A percentile compares a stretch with the other conserved stretches of the same genome.
phyloP scores from a whole-genome alignment of 768 basidiomycete genomes.

The Filobasidium floriforme region DNA sequence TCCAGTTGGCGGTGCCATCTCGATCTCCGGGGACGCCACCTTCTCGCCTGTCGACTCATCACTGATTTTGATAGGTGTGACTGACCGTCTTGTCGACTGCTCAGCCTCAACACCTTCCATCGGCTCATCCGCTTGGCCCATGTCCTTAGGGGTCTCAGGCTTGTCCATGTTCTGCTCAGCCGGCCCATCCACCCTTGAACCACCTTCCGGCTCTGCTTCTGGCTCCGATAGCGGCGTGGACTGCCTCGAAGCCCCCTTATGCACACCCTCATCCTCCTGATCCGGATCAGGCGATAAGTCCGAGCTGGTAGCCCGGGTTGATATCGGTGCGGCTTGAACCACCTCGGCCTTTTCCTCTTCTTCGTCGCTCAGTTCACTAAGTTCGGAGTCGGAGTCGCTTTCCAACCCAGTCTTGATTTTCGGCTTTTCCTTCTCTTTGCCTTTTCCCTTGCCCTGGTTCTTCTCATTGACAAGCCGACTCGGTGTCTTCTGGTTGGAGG shows the following conservation, averaged over 20 bases:
- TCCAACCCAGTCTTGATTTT: constrained; percentile 4
- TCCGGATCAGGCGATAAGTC: background rate
- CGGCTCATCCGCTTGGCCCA: background rate
- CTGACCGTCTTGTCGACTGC: background rate
- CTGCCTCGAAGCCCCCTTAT: background rate
- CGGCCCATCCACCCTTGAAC: too few relatives aligned
- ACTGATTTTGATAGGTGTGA: too few relatives aligned
- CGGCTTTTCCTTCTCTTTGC: background rate
- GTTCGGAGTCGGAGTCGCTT: constrained; percentile 21
- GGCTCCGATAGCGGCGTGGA: background rate
- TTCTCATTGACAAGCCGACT: background rate
- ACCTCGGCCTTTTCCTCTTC: constrained; percentile 5
- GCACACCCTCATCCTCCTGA: background rate
- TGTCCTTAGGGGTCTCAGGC: too few relatives aligned
- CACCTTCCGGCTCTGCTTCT: background rate
- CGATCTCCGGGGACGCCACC: background rate
- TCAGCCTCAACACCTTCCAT: background rate
- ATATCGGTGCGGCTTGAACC: background rate
- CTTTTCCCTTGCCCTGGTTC: background rate
- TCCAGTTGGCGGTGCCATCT: background rate
- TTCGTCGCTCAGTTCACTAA: constrained; percentile 16
- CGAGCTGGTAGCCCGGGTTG: background rate
- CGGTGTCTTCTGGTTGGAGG: background rate
- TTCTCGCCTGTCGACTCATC: too few relatives aligned
- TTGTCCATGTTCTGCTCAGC: too few relatives aligned